Evolutionary conservation across 2,329 filamentous ascomycete species (phyloP).

Genomic region (Thelonectria rubi): DNA sequence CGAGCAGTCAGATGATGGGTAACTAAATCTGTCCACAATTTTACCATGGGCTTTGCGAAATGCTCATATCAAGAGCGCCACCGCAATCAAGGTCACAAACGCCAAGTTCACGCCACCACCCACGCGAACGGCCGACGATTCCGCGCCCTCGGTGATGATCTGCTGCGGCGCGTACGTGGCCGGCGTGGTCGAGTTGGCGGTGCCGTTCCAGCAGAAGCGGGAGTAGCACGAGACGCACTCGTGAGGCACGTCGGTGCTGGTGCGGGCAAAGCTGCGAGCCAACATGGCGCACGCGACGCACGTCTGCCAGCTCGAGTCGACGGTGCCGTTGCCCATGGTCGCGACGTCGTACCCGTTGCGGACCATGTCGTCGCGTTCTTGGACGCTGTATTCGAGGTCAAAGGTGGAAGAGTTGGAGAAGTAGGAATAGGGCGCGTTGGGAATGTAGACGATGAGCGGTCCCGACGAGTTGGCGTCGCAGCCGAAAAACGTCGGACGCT

Average conservation of each 20-base stretch:
- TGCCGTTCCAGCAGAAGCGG: conserved; percentile 88
- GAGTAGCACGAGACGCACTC: conserved; percentile 78
- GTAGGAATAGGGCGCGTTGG: conserved; percentile 79
- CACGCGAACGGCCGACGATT: neutral
- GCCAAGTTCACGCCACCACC: neutral
- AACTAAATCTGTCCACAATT: too few relatives aligned
- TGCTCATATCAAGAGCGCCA: neutral
- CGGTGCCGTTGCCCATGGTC: conserved; percentile 54
- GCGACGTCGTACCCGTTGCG: conserved; percentile 79
- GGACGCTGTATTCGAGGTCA: conserved; percentile 67
- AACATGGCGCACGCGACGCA: conserved; percentile 87
- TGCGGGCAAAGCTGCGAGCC: conserved; percentile 73
- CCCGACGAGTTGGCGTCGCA: conserved; percentile 63
- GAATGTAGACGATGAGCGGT: conserved; percentile 82
- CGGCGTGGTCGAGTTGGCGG: conserved; percentile 46
- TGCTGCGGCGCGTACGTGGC: conserved; percentile 52
- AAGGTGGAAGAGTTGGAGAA: conserved; percentile 80
- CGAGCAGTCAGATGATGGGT: too few relatives aligned
- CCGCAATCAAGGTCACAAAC: neutral
- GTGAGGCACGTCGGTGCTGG: conserved; percentile 68
- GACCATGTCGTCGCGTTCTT: conserved; percentile 77
- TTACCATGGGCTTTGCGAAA: too few relatives aligned
- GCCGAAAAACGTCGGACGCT: conserved; percentile 81
- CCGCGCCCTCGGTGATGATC: conserved; percentile 16
- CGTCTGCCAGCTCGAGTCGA: conserved; percentile 74